A percentile compares a stretch with the other conserved stretches of the same genome.
Conservation (phyloP, 495 filamentous ascomycete genomes). For the Neurospora cerealis region DNA sequence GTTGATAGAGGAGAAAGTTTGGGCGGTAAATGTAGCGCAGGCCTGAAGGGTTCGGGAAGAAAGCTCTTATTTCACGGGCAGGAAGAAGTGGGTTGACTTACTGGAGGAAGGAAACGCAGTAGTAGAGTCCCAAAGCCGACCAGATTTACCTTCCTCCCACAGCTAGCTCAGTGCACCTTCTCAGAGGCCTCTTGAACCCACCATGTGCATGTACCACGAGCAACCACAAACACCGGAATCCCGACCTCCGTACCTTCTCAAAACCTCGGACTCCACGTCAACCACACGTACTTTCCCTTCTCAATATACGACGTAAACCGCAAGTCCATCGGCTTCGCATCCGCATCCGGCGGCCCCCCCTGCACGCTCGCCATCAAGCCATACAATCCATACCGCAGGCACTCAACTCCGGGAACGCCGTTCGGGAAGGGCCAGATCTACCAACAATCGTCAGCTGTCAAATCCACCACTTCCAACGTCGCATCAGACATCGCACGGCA, state of each 20-base stretch:
- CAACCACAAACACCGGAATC: not conserved
- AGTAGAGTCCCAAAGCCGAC: not conserved
- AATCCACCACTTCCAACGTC: not conserved
- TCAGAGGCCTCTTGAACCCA: not conserved
- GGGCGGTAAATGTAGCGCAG: not conserved
- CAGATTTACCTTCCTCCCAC: not conserved
- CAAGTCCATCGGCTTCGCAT: conserved; percentile 7
- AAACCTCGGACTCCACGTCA: conserved; percentile 7
- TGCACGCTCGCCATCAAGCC: conserved; percentile 14
- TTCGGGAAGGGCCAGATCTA: conserved; percentile 16
- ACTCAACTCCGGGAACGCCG: conserved; percentile 8
- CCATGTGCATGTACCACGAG: not conserved
- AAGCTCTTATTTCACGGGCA: not conserved
- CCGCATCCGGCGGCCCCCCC: conserved; percentile 1
- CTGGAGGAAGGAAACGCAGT: not conserved
- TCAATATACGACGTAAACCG: conserved; percentile 8
- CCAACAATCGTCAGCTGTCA: not conserved
- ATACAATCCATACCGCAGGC: conserved; percentile 13
- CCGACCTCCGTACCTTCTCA: not conserved
- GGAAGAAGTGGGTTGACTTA: not conserved
- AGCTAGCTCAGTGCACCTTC: not conserved
- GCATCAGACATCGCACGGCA: not conserved
- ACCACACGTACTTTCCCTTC: conserved; percentile 14
- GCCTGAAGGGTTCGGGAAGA: not conserved
- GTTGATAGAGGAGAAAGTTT: not conserved